Percentiles rank a stretch among this genome's conserved stretches.
phyloP scores from a whole-genome alignment of 2,329 filamentous ascomycete genomes.

The Clonostachys sp. region DNA sequence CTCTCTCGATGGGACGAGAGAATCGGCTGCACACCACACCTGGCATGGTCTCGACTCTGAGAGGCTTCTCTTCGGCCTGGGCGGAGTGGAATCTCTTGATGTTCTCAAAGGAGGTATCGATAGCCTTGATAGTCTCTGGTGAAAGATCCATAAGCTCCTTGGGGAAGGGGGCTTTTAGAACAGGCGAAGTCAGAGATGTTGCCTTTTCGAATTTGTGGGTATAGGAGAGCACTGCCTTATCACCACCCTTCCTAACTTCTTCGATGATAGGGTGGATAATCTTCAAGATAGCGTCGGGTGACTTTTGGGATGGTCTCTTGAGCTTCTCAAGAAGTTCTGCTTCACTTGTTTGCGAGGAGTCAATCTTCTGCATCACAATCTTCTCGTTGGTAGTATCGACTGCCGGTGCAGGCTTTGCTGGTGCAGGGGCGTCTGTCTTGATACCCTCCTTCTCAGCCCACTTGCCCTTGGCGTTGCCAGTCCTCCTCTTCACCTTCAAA shows the following conservation, averaged over 20 bases:
- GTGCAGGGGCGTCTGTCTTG: constrained; percentile 28
- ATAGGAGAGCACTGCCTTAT: constrained; percentile 84
- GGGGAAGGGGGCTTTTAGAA: constrained; percentile 86
- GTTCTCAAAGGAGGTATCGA: constrained; percentile 90
- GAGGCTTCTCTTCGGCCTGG: constrained; percentile 76
- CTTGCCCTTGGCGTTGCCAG: constrained; percentile 89
- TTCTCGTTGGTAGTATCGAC: constrained; percentile 37
- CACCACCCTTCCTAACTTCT: constrained; percentile 76
- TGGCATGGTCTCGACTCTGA: constrained; percentile 95
- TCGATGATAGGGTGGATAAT: constrained; percentile 91
- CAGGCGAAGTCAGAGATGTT: constrained; percentile 81
- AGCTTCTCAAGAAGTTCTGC: constrained; percentile 69
- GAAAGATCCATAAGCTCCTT: constrained; percentile 79
- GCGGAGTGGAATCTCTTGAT: constrained; percentile 92
- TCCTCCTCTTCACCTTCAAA: constrained; percentile 88
- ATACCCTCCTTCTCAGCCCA: constrained; percentile 84
- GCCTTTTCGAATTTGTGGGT: constrained; percentile 99
- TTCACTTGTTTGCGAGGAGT: constrained; percentile 59
- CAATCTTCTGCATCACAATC: constrained; percentile 80
- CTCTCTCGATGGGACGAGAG: constrained; percentile 84
- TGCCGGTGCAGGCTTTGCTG: constrained; percentile 24
- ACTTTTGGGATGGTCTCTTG: constrained; percentile 87
- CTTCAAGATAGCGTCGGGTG: constrained; percentile 87
- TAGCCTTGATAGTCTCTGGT: constrained; percentile 82
- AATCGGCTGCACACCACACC: constrained; percentile 94